phyloP scores from a whole-genome alignment of 2,329 filamentous ascomycete genomes.

The Cladophialophora bantiana region DNA sequence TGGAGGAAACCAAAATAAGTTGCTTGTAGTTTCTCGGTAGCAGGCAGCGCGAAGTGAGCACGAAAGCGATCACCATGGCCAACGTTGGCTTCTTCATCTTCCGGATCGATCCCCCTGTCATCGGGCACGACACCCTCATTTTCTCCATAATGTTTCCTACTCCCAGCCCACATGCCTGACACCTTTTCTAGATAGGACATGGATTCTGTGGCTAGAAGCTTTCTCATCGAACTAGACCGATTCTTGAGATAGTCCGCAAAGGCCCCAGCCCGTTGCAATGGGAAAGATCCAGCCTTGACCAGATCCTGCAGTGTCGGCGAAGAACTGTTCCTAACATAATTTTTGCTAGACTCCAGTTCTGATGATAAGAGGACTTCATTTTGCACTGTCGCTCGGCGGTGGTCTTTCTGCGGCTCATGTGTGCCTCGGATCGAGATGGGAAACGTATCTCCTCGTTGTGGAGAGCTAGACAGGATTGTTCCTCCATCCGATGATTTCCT shows the following conservation, averaged over 20 bases:
- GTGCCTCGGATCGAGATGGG: conserved; percentile 24
- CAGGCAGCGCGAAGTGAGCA: conserved; percentile 86
- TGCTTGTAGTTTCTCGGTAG: conserved; percentile 81
- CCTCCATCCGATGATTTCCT: conserved; percentile 47
- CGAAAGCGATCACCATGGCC: conserved; percentile 75
- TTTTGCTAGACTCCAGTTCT: conserved; percentile 25
- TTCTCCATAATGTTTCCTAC: conserved; percentile 85
- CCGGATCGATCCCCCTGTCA: conserved; percentile 65
- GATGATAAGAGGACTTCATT: conserved; percentile 12
- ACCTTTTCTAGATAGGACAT: conserved; percentile 98
- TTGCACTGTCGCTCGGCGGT: conserved; percentile 16
- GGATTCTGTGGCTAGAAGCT: conserved; percentile 82
- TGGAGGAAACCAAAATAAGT: conserved; percentile 94
- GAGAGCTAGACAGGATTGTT: conserved; percentile 34
- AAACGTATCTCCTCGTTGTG: conserved; percentile 26
- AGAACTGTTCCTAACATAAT: conserved; percentile 22
- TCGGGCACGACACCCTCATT: conserved; percentile 70
- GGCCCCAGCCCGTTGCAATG: conserved; percentile 80
- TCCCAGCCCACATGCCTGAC: conserved; percentile 94
- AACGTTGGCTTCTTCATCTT: conserved; percentile 62
- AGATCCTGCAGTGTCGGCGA: conserved; percentile 65
- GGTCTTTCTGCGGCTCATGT: conserved; percentile 13
- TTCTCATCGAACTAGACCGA: conserved; percentile 81
- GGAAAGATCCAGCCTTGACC: conserved; percentile 71
- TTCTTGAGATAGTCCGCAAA: conserved; percentile 83